These are phyloP conservation scores for Avena insularis DNA, from an alignment of 176 grass and related monocot genomes.

Conservation along the genomic window DNA sequence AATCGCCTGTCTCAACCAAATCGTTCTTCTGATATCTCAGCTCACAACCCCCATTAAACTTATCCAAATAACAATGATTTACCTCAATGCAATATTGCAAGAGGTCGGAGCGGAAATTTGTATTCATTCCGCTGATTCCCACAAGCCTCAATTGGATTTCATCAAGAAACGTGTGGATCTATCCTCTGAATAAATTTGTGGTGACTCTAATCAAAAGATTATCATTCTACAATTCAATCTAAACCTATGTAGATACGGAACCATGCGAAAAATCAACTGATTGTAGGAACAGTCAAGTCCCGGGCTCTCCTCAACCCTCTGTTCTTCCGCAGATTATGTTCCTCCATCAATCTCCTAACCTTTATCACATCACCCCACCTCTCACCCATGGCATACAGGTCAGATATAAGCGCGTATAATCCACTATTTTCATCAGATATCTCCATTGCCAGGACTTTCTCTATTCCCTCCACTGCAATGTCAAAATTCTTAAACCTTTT, in stretches of 20 bases:
- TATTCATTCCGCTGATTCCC: slow-evolving; percentile 16
- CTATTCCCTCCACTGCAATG: slow-evolving; percentile 52
- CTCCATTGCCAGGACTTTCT: slow-evolving; percentile 58
- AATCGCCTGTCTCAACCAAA: slow-evolving; percentile 9
- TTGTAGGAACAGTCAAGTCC: background rate
- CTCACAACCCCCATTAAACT: background rate
- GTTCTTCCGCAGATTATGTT: slow-evolving; percentile 45
- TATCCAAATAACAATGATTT: background rate
- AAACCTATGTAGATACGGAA: slow-evolving; percentile 18
- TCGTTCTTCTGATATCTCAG: slow-evolving; percentile 5
- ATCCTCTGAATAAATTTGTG: slow-evolving; percentile 15
- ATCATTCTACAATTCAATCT: background rate
- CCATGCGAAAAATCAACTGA: slow-evolving; percentile 37
- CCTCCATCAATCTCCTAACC: slow-evolving; percentile 60
- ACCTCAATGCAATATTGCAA: background rate
- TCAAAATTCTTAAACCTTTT: slow-evolving; percentile 63
- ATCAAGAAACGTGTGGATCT: slow-evolving; percentile 17
- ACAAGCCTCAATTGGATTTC: slow-evolving; percentile 15
- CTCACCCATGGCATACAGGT: slow-evolving; percentile 60
- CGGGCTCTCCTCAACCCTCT: slow-evolving; percentile 32
- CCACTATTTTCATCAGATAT: slow-evolving; percentile 55
- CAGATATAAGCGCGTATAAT: slow-evolving; percentile 56
- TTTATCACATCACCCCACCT: slow-evolving; percentile 51
- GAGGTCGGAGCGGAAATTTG: background rate
- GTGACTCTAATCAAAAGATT: slow-evolving; percentile 18